A percentile compares a stretch with the other conserved stretches of the same genome.
Evolutionary conservation across 2,329 filamentous ascomycete genomes (phyloP).

Genomic region (Juglanconis sp.): DNA sequence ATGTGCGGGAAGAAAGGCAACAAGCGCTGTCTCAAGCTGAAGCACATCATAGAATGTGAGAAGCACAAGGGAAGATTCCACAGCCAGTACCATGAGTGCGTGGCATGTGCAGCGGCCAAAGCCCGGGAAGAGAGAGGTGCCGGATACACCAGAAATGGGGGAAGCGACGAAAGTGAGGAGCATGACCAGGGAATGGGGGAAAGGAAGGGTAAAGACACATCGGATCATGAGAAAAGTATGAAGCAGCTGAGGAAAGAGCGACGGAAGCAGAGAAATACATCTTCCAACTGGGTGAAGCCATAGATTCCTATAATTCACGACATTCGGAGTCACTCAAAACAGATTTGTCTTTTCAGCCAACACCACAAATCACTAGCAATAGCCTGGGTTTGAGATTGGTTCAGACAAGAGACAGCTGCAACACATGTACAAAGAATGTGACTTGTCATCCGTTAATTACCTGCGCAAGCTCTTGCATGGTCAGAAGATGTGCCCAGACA

Average conservation of each 20-base stretch:
- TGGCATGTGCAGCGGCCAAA: constrained; percentile 3
- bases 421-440: too few species aligned
- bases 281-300: background rate
- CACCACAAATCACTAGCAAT: too few species aligned
- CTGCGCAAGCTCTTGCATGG: too few species aligned
- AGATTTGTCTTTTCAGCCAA: background rate
- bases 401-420: too few species aligned
- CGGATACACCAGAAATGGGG: background rate
- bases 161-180: background rate
- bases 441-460: too few species aligned
- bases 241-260: constrained; percentile 6
- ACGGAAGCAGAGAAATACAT: background rate
- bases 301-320: too few species aligned
- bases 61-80: constrained; percentile 5
- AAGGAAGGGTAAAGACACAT: background rate
- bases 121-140: background rate
- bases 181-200: background rate
- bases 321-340: background rate
- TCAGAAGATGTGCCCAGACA: too few species aligned
- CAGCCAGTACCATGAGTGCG: background rate
- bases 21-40: constrained; percentile 8
- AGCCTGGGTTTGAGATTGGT: too few species aligned
- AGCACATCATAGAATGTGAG: constrained; percentile 10
- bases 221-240: background rate
- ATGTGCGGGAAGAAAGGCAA: constrained; percentile 16